Percentiles rank a stretch among this genome's conserved stretches.
These are phyloP conservation scores for Magnusiomyces tetraspermus DNA, from an alignment of 1,139 yeast species.

Conservation along the genomic window DNA sequence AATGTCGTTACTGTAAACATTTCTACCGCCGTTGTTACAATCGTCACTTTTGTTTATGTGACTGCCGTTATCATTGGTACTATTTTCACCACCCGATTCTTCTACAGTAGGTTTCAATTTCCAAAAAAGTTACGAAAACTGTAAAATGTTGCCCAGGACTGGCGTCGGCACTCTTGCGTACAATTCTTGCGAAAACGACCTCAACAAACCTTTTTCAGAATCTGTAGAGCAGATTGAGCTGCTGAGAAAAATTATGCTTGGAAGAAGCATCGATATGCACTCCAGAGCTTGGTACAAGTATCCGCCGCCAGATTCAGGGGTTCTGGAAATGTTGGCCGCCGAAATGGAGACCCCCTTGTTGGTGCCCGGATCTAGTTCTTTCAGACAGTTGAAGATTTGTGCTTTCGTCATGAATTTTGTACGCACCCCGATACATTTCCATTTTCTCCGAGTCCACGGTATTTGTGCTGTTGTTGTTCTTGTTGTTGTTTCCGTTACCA, in stretches of 20 bases:
- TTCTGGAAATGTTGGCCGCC: background rate
- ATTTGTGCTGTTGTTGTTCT: background rate
- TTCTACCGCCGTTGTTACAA: background rate
- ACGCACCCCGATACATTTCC: background rate
- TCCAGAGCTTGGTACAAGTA: background rate
- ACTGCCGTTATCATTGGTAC: background rate
- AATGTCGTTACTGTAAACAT: background rate
- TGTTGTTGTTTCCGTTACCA: background rate
- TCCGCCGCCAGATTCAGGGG: background rate
- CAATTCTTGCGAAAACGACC: background rate
- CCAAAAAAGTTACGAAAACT: constrained; percentile 1
- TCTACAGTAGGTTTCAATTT: background rate
- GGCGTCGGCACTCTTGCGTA: background rate
- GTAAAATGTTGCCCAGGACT: background rate
- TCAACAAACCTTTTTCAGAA: background rate
- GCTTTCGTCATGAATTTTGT: background rate
- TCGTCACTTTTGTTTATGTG: background rate
- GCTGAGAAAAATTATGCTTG: background rate
- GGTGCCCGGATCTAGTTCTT: background rate
- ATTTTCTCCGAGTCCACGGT: background rate
- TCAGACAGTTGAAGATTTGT: background rate
- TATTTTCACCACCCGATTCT: background rate
- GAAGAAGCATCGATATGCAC: background rate
- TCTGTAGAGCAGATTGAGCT: background rate
- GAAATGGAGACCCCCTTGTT: background rate